These are phyloP conservation scores for Coemansia sp. DNA, from an alignment of 192 early-diverging fungal species.

Conservation along the genomic window DNA sequence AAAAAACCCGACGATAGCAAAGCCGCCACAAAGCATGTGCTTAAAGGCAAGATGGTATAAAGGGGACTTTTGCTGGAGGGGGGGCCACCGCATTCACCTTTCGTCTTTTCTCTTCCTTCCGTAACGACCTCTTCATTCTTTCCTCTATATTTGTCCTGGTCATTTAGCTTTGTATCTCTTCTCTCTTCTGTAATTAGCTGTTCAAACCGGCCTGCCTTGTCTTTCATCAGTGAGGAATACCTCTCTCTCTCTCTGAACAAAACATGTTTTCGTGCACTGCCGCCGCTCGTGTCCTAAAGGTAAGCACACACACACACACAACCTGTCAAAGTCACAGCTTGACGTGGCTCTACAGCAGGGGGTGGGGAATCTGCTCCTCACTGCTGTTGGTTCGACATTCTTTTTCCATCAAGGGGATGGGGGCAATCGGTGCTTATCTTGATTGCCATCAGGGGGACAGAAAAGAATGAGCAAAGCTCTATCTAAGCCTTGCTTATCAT, in stretches of 20 bases:
- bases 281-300: conserved; percentile 31
- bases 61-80: too few species aligned
- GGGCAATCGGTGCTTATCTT: neutral
- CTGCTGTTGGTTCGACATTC: too few species aligned
- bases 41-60: neutral
- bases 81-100: neutral
- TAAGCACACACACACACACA: neutral
- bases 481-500: neutral
- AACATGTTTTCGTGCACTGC: conserved; percentile 34
- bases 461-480: neutral
- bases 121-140: conserved; percentile 9
- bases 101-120: conserved; percentile 4
- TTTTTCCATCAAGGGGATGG: too few species aligned
- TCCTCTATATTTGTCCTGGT: neutral
- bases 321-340: neutral
- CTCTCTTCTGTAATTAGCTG: neutral
- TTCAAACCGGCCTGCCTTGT: neutral
- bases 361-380: too few species aligned
- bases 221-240: neutral
- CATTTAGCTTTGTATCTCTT: neutral
- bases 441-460: neutral
- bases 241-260: neutral
- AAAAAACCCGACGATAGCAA: neutral
- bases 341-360: too few species aligned
- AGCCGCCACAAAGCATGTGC: neutral